A percentile compares a stretch with the other conserved stretches of the same genome.
Conservation (phyloP, 176 grass and related monocot genomes). For the Triticum turgidum region DNA sequence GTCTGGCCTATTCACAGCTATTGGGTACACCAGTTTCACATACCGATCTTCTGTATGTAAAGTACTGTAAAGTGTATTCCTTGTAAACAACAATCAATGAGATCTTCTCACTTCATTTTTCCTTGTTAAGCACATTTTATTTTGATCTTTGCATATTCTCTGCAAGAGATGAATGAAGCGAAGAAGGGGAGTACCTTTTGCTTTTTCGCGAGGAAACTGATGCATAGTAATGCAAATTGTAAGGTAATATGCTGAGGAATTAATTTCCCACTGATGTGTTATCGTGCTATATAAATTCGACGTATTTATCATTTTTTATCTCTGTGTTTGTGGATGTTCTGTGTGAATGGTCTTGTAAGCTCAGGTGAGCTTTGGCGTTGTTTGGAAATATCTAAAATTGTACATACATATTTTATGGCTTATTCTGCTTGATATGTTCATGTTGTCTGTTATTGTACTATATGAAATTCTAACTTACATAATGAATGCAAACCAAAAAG, state of each 20-base stretch:
- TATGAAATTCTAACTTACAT: not conserved
- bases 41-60: constrained; percentile 63
- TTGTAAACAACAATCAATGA: constrained; percentile 49
- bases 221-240: constrained; percentile 21
- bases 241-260: constrained; percentile 52
- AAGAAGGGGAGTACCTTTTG: constrained; percentile 45
- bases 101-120: constrained; percentile 8
- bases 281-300: constrained; percentile 3
- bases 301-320: constrained; percentile 15
- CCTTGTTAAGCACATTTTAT: constrained; percentile 44
- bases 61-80: constrained; percentile 32
- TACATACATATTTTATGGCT: not conserved
- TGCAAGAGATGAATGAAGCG: constrained; percentile 84
- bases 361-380: not conserved
- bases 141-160: constrained; percentile 80
- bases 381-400: constrained; percentile 9
- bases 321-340: not conserved
- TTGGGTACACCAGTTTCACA: constrained; percentile 46
- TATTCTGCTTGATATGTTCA: not conserved
- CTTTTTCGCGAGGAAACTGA: constrained; percentile 35
- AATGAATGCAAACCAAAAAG: not conserved
- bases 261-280: constrained; percentile 24
- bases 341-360: constrained; percentile 1
- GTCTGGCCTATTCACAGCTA: constrained; percentile 69
- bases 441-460: not conserved